Evolutionary conservation across 2,329 filamentous ascomycete species (phyloP).

Genomic region (Cylindrodendrum hubeiense): DNA sequence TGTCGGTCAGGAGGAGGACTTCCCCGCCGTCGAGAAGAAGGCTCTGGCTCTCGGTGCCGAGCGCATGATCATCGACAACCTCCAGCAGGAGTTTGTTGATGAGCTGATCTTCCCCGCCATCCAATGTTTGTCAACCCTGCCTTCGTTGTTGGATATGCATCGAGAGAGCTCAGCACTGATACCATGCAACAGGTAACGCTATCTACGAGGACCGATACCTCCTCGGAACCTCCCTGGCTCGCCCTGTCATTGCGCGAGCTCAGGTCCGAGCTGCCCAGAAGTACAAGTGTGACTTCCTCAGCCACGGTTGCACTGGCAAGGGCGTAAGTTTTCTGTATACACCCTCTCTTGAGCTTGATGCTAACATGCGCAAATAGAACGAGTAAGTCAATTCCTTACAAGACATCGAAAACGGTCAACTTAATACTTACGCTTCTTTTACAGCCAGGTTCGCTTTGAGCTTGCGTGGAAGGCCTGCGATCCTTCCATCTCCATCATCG

Average conservation of each 20-base stretch:
- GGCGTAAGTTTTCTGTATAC: slow-evolving; percentile 55
- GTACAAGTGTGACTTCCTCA: slow-evolving; percentile 55
- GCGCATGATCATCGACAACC: slow-evolving; percentile 66
- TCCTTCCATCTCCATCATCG: slow-evolving; percentile 77
- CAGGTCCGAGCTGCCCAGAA: slow-evolving; percentile 50
- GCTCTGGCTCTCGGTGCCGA: slow-evolving; percentile 51
- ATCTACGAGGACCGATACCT: slow-evolving; percentile 40
- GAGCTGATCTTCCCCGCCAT: slow-evolving; percentile 79
- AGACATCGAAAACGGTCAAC: too few relatives aligned
- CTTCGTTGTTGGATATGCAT: neutral
- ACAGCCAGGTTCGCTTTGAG: neutral
- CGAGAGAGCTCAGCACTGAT: neutral
- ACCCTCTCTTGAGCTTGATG: neutral
- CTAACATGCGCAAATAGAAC: slow-evolving; percentile 6
- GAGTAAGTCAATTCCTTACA: neutral
- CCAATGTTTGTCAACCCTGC: slow-evolving; percentile 61
- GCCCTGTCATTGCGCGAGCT: slow-evolving; percentile 74
- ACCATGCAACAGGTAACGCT: neutral
- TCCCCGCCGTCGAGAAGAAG: slow-evolving; percentile 76
- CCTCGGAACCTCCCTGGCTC: slow-evolving; percentile 68
- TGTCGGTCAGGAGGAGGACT: slow-evolving; percentile 79
- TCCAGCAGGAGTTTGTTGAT: slow-evolving; percentile 79
- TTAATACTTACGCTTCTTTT: neutral
- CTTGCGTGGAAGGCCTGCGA: slow-evolving; percentile 53
- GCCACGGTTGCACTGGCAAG: slow-evolving; percentile 72